Conservation (phyloP, 352 stramenopile species). For the Pythium biforme region DNA sequence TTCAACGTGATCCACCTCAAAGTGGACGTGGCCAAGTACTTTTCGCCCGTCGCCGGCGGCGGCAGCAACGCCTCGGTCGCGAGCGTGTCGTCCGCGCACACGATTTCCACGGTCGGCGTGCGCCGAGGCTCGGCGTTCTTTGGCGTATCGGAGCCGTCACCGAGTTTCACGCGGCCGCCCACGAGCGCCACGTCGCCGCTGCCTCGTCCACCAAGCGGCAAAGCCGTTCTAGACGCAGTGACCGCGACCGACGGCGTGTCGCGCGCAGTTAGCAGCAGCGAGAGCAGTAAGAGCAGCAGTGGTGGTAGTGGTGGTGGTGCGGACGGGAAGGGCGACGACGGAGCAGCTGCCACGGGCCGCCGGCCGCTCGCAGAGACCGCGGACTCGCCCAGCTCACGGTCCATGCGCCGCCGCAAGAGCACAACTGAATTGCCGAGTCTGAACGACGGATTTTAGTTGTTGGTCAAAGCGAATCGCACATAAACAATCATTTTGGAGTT, state of each 20-base stretch:
- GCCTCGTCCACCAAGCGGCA: conserved; percentile 5
- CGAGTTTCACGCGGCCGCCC: conserved; percentile 10
- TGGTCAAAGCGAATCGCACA: no score
- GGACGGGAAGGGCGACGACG: neutral
- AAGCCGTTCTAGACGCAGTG: conserved; percentile 11
- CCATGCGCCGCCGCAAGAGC: conserved; percentile 62
- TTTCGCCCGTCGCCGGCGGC: conserved; percentile 21
- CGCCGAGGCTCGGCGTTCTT: conserved; percentile 16
- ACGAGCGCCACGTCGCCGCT: conserved; percentile 2
- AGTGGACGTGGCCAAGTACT: conserved; percentile 49
- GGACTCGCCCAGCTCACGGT: conserved; percentile 19
- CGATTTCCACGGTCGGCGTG: conserved; percentile 3
- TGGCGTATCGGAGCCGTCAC: conserved; percentile 1
- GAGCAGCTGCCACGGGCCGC: conserved; percentile 1
- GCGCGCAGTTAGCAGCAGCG: neutral
- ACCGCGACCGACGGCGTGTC: conserved; percentile 14
- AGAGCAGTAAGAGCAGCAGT: neutral
- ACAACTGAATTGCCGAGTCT: conserved; percentile 38
- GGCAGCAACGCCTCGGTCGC: conserved; percentile 1
- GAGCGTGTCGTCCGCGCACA: conserved; percentile 1
- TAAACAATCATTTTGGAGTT: no score
- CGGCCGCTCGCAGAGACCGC: conserved; percentile 30
- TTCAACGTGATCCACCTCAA: conserved; percentile 50
- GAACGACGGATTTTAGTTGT: conserved; percentile 11
- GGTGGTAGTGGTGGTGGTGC: conserved; percentile 4